Evolutionary conservation across 345 rosid genomes (phyloP), one percentile per base, ranked within the genome.

Genomic region (Crucihimalaya himalaica): DNA sequence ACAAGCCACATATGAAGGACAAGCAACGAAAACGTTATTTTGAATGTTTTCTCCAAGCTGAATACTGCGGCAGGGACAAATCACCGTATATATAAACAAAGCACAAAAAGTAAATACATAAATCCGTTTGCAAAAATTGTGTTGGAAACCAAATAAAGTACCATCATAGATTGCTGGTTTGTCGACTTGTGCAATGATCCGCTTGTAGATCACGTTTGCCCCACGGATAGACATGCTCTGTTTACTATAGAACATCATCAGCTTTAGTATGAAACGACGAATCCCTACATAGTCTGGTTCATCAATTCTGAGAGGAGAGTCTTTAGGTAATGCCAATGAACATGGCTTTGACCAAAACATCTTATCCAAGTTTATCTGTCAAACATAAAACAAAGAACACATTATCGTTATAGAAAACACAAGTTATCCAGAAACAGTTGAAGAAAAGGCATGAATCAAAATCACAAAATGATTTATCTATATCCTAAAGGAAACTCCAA

Each of bases 1-100:
- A 81, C 83, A 54, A 95, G 84, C 99, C 98, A 92, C 98, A 84
- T 86, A 79, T 90, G 98, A 70, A 95, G 96, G 20, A 95, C 94
- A 59, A 95, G 98, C 86, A 95, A 67, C 7, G 97, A 87, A 76
- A 79, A 92, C 0, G 93, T 86, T 78, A 86, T 86, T 64, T 85
- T 87, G 78, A 95, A 92, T 6, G 94, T 90, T 77, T 90, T 92
- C 91, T 95, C 99, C 89, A 95, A 81, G 79, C 85, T 92, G 86
- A 95, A 95, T 2, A 85, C 97, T 92, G 89, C 85, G 82, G 15
- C 27, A 74, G 29, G 77, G 43, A 71, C 47, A 58, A 57, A 20
- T 0, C 40, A 69, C 19, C 32, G 29, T 5, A 15, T 29, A 8
- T 47, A 31, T 8, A 29, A 70, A 43, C n/a, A 39, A 69, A 40